phyloP scores from a whole-genome alignment of 129 eudicot species.

The Glebionis coronaria region DNA sequence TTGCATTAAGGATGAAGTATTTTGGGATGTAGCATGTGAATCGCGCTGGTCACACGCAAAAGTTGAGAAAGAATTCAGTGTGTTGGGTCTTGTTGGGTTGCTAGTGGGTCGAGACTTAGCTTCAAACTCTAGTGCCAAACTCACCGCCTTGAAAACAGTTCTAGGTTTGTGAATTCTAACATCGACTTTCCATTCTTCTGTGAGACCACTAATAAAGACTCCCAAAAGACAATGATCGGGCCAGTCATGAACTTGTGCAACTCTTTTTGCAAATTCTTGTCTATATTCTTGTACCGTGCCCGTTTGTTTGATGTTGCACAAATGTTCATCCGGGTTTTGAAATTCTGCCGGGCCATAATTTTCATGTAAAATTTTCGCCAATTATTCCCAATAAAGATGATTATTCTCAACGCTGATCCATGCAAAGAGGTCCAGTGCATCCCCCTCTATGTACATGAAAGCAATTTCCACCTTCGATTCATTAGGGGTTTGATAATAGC shows the following conservation, averaged over 20 bases:
- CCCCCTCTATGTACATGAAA: neutral
- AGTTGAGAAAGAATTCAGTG: too few species aligned
- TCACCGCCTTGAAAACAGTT: neutral
- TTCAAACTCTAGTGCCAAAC: neutral
- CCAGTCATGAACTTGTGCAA: neutral
- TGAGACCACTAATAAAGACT: neutral
- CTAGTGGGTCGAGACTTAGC: too few species aligned
- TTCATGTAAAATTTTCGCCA: neutral
- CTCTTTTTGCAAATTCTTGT: neutral
- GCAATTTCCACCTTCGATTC: neutral
- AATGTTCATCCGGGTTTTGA: neutral
- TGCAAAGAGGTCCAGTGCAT: neutral
- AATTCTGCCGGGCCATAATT: neutral
- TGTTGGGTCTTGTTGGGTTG: too few species aligned
- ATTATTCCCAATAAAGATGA: neutral
- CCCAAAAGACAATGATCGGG: neutral
- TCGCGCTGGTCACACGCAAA: too few species aligned
- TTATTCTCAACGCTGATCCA: neutral
- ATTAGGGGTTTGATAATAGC: neutral
- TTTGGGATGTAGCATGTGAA: too few species aligned
- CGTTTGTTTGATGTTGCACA: neutral
- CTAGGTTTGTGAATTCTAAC: neutral
- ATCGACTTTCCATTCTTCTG: neutral
- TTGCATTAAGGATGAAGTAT: too few species aligned
- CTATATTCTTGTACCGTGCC: neutral